Evolutionary conservation across 306 rosid species (phyloP), one percentile per base, ranked within the genome.

Genomic region (Sophora flavescens): DNA sequence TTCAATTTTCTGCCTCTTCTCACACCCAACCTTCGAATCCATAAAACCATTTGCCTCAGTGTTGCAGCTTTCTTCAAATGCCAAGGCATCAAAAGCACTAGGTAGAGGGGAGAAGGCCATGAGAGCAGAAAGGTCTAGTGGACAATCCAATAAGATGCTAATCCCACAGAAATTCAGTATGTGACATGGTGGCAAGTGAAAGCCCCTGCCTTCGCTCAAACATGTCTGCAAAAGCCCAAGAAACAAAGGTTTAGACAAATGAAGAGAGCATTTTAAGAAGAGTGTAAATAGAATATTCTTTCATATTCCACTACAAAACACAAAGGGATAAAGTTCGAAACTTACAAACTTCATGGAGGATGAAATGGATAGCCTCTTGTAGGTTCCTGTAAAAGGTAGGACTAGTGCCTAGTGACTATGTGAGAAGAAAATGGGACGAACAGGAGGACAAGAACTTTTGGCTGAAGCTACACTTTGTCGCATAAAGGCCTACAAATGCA

Each of bases 101-200:
- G 97, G 87, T 36, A 89, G 13, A 45, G 98, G 96, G 56, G 98
- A 92, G 86, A 94, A 94, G 57, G 86, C 86, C 47, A 81, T 26
- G 39, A 94, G 95, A 61, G 89, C 88, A 28, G 96, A 86, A 74
- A 94, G 92, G 83, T 94, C 97, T 51, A 94, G 77, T 1, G 95
- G 96, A 80, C 92, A 91, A 80, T 94, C 97, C 45, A 94, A 63
- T 74, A 92, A 84, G 85, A 94, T 86, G 79, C 92, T 77, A 42
- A 90, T 79, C 63, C 98, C 97, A 77, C 92, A 84, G 70, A 87
- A 68, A 59, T 86, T 75, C 60, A 94, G 82, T 52, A 94, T 85
- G 82, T 94, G 95, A 76, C 97, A 90, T 11, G 97, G 88, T 64
- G 97, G 97, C 79, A 84, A 85, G 72, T 90, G 89, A 83, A 84